These are phyloP conservation scores for Ogataea allantospora DNA, from an alignment of 805 yeast genomes.

Conservation along the genomic window DNA sequence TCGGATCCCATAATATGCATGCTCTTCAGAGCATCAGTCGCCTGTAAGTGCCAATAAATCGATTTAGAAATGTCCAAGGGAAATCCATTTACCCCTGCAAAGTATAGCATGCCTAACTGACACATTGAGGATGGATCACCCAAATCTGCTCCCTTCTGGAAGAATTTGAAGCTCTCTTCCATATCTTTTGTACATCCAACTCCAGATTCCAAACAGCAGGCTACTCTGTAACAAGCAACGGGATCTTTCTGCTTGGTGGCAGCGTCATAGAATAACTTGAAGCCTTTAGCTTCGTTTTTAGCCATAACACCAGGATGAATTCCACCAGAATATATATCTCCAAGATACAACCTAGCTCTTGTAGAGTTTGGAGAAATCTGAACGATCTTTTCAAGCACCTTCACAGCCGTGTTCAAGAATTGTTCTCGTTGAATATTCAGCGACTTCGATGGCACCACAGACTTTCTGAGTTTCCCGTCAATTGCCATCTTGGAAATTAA, in stretches of 20 bases:
- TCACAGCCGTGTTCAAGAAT: slow-evolving; percentile 56
- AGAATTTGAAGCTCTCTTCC: slow-evolving; percentile 51
- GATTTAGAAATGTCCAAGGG: slow-evolving; percentile 29
- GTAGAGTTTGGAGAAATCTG: slow-evolving; percentile 46
- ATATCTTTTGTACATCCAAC: slow-evolving; percentile 47
- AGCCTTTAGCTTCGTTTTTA: slow-evolving; percentile 59
- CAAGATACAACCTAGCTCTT: slow-evolving; percentile 59
- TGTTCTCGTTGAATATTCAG: slow-evolving; percentile 51
- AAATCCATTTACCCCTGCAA: slow-evolving; percentile 39
- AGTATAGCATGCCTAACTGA: slow-evolving; percentile 64
- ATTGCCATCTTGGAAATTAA: slow-evolving; percentile 44
- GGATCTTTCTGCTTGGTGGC: slow-evolving; percentile 52
- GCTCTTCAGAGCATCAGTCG: slow-evolving; percentile 26
- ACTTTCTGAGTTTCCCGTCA: slow-evolving; percentile 44
- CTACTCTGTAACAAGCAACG: slow-evolving; percentile 65
- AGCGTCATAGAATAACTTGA: slow-evolving; percentile 56
- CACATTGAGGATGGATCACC: slow-evolving; percentile 70
- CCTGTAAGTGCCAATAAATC: slow-evolving; percentile 29
- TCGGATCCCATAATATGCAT: slow-evolving; percentile 31
- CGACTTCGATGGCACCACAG: slow-evolving; percentile 40
- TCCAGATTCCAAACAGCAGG: slow-evolving; percentile 69
- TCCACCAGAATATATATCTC: slow-evolving; percentile 55
- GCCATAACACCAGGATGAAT: slow-evolving; percentile 47
- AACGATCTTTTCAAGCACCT: slow-evolving; percentile 56
- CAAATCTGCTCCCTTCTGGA: slow-evolving; percentile 57